Evolutionary conservation across 225 moss, liverwort and hornwort genomes (phyloP), one percentile per base, ranked within the genome.

Genomic region (Physcomitrium patens): DNA sequence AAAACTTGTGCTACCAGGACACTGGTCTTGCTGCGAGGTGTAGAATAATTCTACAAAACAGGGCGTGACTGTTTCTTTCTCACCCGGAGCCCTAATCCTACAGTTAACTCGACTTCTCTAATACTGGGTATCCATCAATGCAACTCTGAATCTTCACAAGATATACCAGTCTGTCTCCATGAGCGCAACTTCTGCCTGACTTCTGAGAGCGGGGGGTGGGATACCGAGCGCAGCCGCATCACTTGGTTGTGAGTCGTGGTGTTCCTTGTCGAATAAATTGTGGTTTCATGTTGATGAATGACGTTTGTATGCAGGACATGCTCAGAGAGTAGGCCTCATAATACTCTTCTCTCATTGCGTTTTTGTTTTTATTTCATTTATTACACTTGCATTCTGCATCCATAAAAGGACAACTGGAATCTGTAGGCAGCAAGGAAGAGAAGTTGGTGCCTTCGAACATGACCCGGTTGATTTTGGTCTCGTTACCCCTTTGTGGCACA

Each of bases 401-500:
- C 52, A 18, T 52, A 63, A 24, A 17, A 50, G 52, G 42, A 26
- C n/a, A 54, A 64, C 43, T 44, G 54, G 43, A 64, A 73, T 43
- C 42, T 65, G 13, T 55, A 26, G 56, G 27, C 12, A 54, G 13
- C 31, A 19, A 31, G 18, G 48, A 49, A 50, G 67, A 12, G 42
- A 60, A 20, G 42, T 59, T 76, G 60, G 60, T 51, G 42, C 23
- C 23, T 41, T 31, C 60, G 22, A 76, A 37, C 50, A 76, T 76
- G 76, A 68, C 68, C 42, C 59, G 50, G 23, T 60, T 76, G 50
- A 67, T 79, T 56, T 62, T 83, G 31, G 71, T 83, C 12, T 79
- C 83, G 13, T 76, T 83, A 76, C 79, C 83, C 42, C 70, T 83
- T 65, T 60, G 72, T 14, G 79, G 70, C 45, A 76, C 79, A 54